Evolutionary conservation across 1,139 yeast genomes (phyloP).

Genomic region (Scheffersomyces cryptocercus): DNA sequence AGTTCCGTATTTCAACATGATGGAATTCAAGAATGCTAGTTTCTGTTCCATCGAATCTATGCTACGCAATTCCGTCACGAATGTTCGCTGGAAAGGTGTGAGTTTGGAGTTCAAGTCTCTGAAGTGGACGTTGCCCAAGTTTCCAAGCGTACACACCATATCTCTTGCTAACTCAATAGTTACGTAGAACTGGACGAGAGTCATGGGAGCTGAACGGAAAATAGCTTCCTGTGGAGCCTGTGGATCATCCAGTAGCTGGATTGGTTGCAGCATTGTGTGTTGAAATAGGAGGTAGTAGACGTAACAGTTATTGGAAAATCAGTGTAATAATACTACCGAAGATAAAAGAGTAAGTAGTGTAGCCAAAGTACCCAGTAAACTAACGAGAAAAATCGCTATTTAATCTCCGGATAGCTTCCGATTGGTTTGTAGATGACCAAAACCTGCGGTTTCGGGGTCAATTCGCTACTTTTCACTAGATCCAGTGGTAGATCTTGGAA

Average conservation of each 20-base stretch:
- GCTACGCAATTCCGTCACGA: conserved; percentile 75
- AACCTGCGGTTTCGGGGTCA: too few relatives aligned
- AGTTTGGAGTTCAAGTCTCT: conserved; percentile 81
- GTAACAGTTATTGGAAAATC: too few relatives aligned
- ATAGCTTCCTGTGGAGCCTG: conserved; percentile 11
- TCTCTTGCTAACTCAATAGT: conserved; percentile 92
- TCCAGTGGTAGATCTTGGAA: too few relatives aligned
- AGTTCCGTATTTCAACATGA: conserved; percentile 18
- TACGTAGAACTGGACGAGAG: conserved; percentile 84
- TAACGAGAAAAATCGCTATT: too few relatives aligned
- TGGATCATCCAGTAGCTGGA: not conserved
- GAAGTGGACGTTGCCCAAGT: conserved; percentile 81
- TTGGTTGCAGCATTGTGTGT: not conserved
- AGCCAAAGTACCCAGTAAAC: too few relatives aligned
- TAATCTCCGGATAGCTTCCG: too few relatives aligned
- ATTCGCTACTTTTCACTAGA: too few relatives aligned
- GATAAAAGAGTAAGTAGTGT: too few relatives aligned
- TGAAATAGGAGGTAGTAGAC: too few relatives aligned
- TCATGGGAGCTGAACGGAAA: conserved; percentile 86
- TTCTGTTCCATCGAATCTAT: conserved; percentile 35
- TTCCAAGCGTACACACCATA: conserved; percentile 79
- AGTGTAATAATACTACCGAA: too few relatives aligned
- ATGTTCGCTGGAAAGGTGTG: conserved; percentile 84
- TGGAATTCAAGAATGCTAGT: conserved; percentile 22
- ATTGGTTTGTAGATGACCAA: too few relatives aligned